Conservation (phyloP, 352 stramenopile species). For the Pythium sukuiense region DNA sequence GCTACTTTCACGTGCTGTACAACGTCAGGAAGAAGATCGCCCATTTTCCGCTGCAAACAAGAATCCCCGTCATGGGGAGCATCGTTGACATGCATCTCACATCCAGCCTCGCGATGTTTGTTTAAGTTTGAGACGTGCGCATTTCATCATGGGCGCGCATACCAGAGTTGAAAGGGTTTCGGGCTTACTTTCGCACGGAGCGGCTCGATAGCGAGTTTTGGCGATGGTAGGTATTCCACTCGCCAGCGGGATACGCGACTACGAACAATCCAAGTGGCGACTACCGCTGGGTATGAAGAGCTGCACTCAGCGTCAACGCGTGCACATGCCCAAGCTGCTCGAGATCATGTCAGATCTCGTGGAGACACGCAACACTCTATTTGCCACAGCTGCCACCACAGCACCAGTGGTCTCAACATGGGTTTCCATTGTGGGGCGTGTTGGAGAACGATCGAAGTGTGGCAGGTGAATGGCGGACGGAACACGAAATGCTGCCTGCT, state of each 20-base stretch:
- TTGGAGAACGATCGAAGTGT: too few species aligned
- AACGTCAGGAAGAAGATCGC: constrained; percentile 23
- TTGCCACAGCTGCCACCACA: too few species aligned
- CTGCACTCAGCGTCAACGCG: constrained; percentile 1
- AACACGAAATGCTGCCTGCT: too few species aligned
- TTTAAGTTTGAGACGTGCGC: background rate
- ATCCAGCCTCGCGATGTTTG: background rate
- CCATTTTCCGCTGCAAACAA: constrained; percentile 1
- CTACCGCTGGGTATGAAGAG: constrained; percentile 29
- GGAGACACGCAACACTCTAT: background rate
- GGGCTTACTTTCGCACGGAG: constrained; percentile 8
- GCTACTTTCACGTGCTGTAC: constrained; percentile 30
- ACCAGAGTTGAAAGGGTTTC: background rate
- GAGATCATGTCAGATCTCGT: background rate
- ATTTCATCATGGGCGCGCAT: background rate
- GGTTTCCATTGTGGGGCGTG: too few species aligned
- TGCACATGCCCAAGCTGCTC: constrained; percentile 6
- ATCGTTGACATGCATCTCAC: background rate
- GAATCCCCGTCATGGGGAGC: constrained; percentile 1
- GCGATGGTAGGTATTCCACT: constrained; percentile 27
- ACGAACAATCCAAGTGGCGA: constrained; percentile 30
- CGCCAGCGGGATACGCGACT: constrained; percentile 11
- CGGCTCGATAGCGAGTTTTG: constrained; percentile 19
- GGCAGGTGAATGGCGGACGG: too few species aligned
- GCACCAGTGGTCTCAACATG: too few species aligned